phyloP scores from a whole-genome alignment of 495 filamentous ascomycete genomes.

The Daldinia concentrica region DNA sequence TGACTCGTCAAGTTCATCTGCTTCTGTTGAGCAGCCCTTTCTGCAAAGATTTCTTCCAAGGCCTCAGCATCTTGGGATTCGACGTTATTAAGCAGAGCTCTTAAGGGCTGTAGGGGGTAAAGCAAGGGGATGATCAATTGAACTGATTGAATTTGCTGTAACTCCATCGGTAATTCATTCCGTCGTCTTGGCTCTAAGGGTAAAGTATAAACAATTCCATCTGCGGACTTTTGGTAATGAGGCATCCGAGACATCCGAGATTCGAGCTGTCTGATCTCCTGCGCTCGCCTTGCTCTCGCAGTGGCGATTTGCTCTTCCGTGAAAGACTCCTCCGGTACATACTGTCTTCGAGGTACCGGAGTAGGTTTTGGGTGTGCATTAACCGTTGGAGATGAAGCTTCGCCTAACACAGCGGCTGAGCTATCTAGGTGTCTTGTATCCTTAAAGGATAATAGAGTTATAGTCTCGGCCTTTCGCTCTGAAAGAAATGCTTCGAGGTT shows the following conservation, averaged over 20 bases:
- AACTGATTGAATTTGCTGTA: slow-evolving; percentile 71
- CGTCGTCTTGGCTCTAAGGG: slow-evolving; percentile 75
- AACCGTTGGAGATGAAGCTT: slow-evolving; percentile 58
- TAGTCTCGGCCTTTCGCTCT: slow-evolving; percentile 76
- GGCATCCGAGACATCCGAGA: slow-evolving; percentile 76
- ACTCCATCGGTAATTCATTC: slow-evolving; percentile 66
- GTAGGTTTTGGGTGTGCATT: slow-evolving; percentile 58
- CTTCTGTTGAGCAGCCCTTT: slow-evolving; percentile 64
- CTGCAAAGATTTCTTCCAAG: slow-evolving; percentile 71
- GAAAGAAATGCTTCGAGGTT: slow-evolving; percentile 77
- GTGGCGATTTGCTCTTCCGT: slow-evolving; percentile 65
- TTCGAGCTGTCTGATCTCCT: slow-evolving; percentile 79
- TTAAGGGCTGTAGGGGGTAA: slow-evolving; percentile 77
- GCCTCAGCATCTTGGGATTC: slow-evolving; percentile 66
- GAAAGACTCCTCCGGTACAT: slow-evolving; percentile 56
- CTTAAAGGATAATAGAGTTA: slow-evolving; percentile 79
- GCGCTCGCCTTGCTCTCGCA: slow-evolving; percentile 70
- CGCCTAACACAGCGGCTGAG: slow-evolving; percentile 20
- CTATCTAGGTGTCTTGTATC: slow-evolving; percentile 55
- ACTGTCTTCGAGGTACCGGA: slow-evolving; percentile 33
- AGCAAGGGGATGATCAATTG: slow-evolving; percentile 75
- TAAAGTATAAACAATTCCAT: slow-evolving; percentile 75
- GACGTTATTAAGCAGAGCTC: slow-evolving; percentile 71
- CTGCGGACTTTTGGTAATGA: slow-evolving; percentile 73
- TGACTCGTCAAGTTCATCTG: slow-evolving; percentile 75